Evolutionary conservation across 2,329 filamentous ascomycete genomes (phyloP).

Genomic region (Fusarium staphyleae): DNA sequence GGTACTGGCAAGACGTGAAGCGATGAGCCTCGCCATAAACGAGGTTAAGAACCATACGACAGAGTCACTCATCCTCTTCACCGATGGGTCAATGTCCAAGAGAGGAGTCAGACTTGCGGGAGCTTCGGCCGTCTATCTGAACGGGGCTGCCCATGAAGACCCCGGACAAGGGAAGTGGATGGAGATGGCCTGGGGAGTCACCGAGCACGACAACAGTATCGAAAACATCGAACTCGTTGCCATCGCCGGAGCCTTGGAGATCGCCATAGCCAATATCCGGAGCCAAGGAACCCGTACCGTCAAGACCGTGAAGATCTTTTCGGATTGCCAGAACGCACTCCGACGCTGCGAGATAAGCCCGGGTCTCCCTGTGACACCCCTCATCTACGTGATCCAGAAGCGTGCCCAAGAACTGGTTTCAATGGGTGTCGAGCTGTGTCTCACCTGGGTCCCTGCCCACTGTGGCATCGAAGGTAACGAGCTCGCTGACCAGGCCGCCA

Average conservation of each 20-base stretch:
- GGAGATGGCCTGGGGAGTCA: conserved; percentile 6
- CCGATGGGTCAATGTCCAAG: not conserved
- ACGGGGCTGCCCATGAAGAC: not conserved
- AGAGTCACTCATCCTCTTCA: not conserved
- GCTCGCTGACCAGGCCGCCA: not conserved
- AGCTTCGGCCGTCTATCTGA: conserved; percentile 1
- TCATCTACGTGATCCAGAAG: not conserved
- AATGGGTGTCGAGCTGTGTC: conserved; percentile 1
- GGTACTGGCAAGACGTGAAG: no score
- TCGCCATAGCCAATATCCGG: not conserved
- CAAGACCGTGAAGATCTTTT: conserved; percentile 2
- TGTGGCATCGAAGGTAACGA: conserved; percentile 1
- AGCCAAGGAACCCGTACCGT: not conserved
- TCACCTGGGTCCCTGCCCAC: conserved; percentile 1
- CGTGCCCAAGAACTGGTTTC: not conserved
- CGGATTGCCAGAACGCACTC: conserved; percentile 2
- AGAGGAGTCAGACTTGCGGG: not conserved
- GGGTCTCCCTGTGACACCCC: not conserved
- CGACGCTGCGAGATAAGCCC: not conserved
- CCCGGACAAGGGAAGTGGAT: not conserved
- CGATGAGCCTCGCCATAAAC: no score
- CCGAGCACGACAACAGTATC: not conserved
- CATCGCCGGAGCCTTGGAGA: conserved; percentile 3
- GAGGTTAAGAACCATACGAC: no score
- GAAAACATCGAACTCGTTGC: not conserved